These are phyloP conservation scores for Bertia moriformis DNA, from an alignment of 2,329 filamentous ascomycete species.

Conservation along the genomic window DNA sequence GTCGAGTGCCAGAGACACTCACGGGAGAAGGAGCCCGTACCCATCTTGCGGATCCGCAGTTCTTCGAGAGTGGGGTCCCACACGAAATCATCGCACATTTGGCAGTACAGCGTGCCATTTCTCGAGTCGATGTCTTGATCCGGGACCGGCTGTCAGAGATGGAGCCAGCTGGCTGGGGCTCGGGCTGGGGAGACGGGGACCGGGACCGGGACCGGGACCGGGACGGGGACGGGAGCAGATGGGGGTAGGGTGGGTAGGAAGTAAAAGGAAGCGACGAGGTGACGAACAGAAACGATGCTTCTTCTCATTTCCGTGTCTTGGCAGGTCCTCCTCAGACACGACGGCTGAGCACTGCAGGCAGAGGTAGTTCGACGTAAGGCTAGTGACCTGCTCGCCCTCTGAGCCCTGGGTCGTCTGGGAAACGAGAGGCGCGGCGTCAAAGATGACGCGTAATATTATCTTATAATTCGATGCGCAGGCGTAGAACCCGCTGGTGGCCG, in stretches of 20 bases:
- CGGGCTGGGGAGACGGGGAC: not conserved
- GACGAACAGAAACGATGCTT: conserved; percentile 58
- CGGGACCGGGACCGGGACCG: not conserved
- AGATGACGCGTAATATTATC: conserved; percentile 54
- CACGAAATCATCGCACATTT: conserved; percentile 69
- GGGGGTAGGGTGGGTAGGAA: not conserved
- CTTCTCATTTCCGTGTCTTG: conserved; percentile 55
- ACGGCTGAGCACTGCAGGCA: conserved; percentile 62
- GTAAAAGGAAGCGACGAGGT: not conserved
- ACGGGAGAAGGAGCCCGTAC: conserved; percentile 52
- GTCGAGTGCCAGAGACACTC: conserved; percentile 14
- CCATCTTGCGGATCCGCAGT: conserved; percentile 55
- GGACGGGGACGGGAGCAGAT: conserved; percentile 3
- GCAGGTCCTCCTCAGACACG: conserved; percentile 48
- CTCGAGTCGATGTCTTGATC: conserved; percentile 60
- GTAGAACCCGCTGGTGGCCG: conserved; percentile 32
- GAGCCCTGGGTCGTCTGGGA: conserved; percentile 47
- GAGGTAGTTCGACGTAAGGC: conserved; percentile 54
- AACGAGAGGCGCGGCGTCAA: conserved; percentile 50
- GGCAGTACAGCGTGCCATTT: conserved; percentile 62
- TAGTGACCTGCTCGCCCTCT: conserved; percentile 41
- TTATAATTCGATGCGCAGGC: conserved; percentile 60
- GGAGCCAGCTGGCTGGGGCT: not conserved
- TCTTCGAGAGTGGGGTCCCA: conserved; percentile 72
- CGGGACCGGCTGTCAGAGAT: conserved; percentile 3